Evolutionary conservation across 371 early-diverging fungal genomes (phyloP).

Genomic region (Syncephalastrum sp.): DNA sequence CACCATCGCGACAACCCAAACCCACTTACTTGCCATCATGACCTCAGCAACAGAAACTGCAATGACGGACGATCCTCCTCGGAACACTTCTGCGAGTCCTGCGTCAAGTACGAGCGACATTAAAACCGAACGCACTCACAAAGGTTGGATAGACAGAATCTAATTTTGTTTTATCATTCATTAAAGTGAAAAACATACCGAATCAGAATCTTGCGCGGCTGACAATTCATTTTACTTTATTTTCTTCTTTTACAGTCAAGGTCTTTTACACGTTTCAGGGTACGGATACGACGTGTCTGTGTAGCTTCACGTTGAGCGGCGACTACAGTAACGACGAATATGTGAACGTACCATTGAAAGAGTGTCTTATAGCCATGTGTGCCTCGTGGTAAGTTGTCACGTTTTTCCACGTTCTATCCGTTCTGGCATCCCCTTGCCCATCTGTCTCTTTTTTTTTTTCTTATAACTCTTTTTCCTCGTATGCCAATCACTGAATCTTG

Average conservation of each 20-base stretch:
- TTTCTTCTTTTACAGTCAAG: slow-evolving; percentile 25
- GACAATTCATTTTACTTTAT: slow-evolving; percentile 1
- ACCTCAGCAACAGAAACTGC: no score
- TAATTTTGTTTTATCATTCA: background rate
- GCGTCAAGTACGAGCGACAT: background rate
- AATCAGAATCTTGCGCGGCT: background rate
- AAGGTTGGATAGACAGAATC: slow-evolving; percentile 3
- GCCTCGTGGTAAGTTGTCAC: slow-evolving; percentile 35
- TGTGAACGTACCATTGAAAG: slow-evolving; percentile 32
- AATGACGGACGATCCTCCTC: no score
- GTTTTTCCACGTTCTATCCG: no score
- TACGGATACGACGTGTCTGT: slow-evolving; percentile 38
- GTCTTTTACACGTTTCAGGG: slow-evolving; percentile 33
- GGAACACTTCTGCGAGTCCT: slow-evolving; percentile 2
- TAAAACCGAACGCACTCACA: slow-evolving; percentile 2
- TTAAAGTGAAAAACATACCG: no score
- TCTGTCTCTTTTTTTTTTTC: background rate
- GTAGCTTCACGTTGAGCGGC: slow-evolving; percentile 21
- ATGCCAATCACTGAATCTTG: slow-evolving; percentile 17
- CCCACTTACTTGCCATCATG: background rate
- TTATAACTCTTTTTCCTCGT: slow-evolving; percentile 1
- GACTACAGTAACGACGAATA: slow-evolving; percentile 11
- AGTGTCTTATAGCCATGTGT: slow-evolving; percentile 41
- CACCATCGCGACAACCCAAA: slow-evolving; percentile 1
- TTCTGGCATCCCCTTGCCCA: background rate